These are phyloP conservation scores for Heimioporus retisporus DNA, from an alignment of 1,284 basidiomycete genomes.

Conservation along the genomic window DNA sequence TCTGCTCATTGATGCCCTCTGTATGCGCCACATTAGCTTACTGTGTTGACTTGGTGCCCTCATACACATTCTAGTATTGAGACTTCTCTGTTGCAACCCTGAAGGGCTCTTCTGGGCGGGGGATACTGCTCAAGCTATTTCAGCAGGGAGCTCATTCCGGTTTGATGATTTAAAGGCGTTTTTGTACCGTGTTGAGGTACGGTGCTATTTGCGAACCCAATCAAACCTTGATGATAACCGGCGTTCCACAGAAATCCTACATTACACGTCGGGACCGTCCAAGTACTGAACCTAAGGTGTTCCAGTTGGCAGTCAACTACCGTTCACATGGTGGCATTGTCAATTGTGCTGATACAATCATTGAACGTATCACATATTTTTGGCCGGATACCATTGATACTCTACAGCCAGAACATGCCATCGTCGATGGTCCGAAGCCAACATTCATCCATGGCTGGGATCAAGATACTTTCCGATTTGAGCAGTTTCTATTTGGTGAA, in stretches of 20 bases:
- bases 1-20: constrained; percentile 69
- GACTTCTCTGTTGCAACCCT: constrained; percentile 68
- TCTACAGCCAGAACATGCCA: constrained; percentile 66
- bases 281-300: constrained; percentile 54
- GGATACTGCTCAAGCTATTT: constrained; percentile 84
- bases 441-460: constrained; percentile 69
- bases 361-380: constrained; percentile 68
- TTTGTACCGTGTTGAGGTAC: constrained; percentile 67
- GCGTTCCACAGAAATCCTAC: constrained; percentile 30
- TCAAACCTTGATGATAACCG: background rate
- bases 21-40: constrained; percentile 47
- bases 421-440: constrained; percentile 69
- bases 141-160: constrained; percentile 75
- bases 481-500: constrained; percentile 66
- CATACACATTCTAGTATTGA: constrained; percentile 59
- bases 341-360: constrained; percentile 71
- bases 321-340: constrained; percentile 80
- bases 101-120: constrained; percentile 83
- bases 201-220: background rate
- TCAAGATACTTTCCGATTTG: constrained; percentile 60
- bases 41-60: background rate
- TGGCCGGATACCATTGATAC: constrained; percentile 77
- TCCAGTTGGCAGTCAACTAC: constrained; percentile 74
- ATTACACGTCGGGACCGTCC: constrained; percentile 23
- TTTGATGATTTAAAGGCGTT: constrained; percentile 81